Base-by-base conservation (phyloP, 2,329 filamentous ascomycete species). In the Xylaria sp. region DNA sequence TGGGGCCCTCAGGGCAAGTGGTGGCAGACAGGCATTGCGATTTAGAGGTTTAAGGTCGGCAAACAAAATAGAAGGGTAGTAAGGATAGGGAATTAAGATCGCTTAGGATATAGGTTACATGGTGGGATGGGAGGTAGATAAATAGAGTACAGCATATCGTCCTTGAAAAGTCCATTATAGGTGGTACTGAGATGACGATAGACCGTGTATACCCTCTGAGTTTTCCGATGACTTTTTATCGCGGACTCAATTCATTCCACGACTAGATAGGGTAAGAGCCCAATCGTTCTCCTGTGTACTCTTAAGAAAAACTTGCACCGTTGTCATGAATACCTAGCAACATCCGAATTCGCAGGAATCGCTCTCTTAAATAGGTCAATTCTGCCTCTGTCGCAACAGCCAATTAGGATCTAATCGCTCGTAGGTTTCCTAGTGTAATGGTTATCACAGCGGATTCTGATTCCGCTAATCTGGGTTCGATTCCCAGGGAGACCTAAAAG, bases 1-100 rank as follows among this genome's bases (percentile, higher is more conserved):
- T 79, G 74, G 68, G 61, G 67, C 2, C 91, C 90, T 36, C 36
- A 47, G 27, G 58, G 82, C 66, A 79, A 83, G 59, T 97, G 92
- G 91, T 88, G 85, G 86, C 80, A 85, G 69, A 78, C 69, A 8
- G 84, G 84, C 0, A 59, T 84, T 64, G 79, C 74, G 4, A 53
- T 82, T 19, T 82, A 71, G 76, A 69, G 50, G 11, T 36, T 21
- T 63, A 59, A 45, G 42, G 11, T 42, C 42, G 4, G 4, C 11
- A 14, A 34, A 34, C n/a, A n/a, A 19, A 56, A 30, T 61, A 45
- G 48, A 47, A n/a, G 24, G 24, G 4, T 24, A 55, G 12, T 21
- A 32, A 36, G 42, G 30, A 24, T 50, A 55, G 24, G 58, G n/a
- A 17, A 12, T 1, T 9, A 36, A 5, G 21, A 32, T 21, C 0